Evolutionary conservation across 2,329 filamentous ascomycete genomes (phyloP).

Genomic region (Rutstroemia sp.): DNA sequence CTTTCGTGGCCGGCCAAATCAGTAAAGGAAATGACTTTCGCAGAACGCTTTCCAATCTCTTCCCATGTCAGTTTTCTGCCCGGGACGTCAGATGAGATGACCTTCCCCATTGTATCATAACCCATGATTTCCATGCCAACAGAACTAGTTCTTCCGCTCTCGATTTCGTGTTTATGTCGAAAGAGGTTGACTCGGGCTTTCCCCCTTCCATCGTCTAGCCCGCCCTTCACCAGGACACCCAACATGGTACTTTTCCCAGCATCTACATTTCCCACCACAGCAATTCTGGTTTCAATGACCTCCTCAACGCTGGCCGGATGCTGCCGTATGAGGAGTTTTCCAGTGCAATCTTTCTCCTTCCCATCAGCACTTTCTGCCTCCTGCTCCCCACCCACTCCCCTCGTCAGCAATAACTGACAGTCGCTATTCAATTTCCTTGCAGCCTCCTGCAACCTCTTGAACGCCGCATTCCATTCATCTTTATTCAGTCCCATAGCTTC

Average conservation of each 20-base stretch:
- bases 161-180: constrained; percentile 95
- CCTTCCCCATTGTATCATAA: constrained; percentile 79
- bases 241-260: constrained; percentile 96
- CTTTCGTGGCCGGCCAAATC: constrained; percentile 93
- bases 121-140: constrained; percentile 99
- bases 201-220: constrained; percentile 88
- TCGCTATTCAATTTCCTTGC: constrained; percentile 62
- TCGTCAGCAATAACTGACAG: constrained; percentile 78
- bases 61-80: constrained; percentile 92
- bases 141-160: constrained; percentile 89
- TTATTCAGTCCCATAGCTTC: constrained; percentile 72
- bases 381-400: constrained; percentile 72
- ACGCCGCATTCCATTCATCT: constrained; percentile 67
- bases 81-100: constrained; percentile 73
- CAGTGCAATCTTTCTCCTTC: constrained; percentile 48
- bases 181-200: constrained; percentile 94
- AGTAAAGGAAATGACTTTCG: constrained; percentile 95
- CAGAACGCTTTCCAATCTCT: constrained; percentile 88
- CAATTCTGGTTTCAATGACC: constrained; percentile 91
- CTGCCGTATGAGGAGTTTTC: constrained; percentile 80
- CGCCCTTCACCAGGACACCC: constrained; percentile 90
- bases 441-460: constrained; percentile 57
- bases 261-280: constrained; percentile 95
- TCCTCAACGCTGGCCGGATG: constrained; percentile 69
- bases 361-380: constrained; percentile 37